Percentiles rank a stretch among this genome's conserved stretches.
Evolutionary conservation across 495 filamentous ascomycete genomes (phyloP).

Genomic region (Aspergillus baeticus): DNA sequence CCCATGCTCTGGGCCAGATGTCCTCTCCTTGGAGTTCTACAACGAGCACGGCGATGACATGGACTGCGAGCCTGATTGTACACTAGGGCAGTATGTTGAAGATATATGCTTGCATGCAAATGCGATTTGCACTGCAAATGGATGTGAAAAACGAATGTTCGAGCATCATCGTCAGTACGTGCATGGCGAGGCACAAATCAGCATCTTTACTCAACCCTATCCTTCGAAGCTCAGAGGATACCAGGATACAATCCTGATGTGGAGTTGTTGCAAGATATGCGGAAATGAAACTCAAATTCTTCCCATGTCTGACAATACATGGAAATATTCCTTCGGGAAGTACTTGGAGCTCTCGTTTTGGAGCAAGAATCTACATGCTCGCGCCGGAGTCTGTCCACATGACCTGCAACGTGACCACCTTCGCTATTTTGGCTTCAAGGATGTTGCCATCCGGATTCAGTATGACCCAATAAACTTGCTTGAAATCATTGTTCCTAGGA

Average conservation of each 20-base stretch:
- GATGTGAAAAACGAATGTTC: conserved; percentile 84
- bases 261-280: conserved; percentile 92
- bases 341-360: conserved; percentile 96
- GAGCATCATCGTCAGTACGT: conserved; percentile 98
- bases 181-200: conserved; percentile 91
- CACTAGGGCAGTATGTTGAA: conserved; percentile 93
- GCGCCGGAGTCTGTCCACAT: conserved; percentile 84
- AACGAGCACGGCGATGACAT: conserved; percentile 72
- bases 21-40: conserved; percentile 87
- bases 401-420: conserved; percentile 91
- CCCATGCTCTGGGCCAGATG: conserved; percentile 85
- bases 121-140: conserved; percentile 73
- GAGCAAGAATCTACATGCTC: conserved; percentile 78
- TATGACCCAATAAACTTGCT: conserved; percentile 89
- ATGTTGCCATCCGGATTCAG: conserved; percentile 82
- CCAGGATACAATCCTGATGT: conserved; percentile 88
- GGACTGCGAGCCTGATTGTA: conserved; percentile 79
- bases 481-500: conserved; percentile 92
- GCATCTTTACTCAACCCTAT: conserved; percentile 78
- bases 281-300: conserved; percentile 84
- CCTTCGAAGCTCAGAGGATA: conserved; percentile 67
- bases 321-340: conserved; percentile 99
- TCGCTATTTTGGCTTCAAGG: conserved; percentile 85
- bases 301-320: conserved; percentile 92
- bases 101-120: conserved; percentile 77